phyloP scores from a whole-genome alignment of 2,329 filamentous ascomycete species.

The Fusarium hostae region DNA sequence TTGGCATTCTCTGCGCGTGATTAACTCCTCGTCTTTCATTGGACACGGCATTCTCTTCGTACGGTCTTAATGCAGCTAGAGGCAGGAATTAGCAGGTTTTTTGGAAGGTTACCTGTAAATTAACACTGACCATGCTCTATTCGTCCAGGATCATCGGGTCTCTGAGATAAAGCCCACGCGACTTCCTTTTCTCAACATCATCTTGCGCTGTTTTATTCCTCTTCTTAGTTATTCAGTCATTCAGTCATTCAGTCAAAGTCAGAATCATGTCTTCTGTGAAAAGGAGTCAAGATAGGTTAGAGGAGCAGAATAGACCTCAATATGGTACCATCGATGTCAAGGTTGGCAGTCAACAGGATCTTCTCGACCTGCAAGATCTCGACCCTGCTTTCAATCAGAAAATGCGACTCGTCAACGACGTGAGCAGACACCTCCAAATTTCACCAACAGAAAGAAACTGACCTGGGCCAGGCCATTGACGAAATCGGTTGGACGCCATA shows the following conservation, averaged over 20 bases:
- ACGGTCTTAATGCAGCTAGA: not conserved
- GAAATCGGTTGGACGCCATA: conserved; percentile 70
- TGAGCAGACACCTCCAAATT: conserved; percentile 29
- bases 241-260: too few relatives aligned
- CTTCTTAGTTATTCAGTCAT: rapidly evolving
- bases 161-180: not conserved
- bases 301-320: not conserved
- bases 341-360: not conserved
- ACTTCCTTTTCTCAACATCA: not conserved
- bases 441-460: rapidly evolving
- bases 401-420: conserved; percentile 77
- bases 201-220: not conserved
- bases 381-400: conserved; percentile 56
- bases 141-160: not conserved
- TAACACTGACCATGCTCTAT: not conserved
- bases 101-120: not conserved
- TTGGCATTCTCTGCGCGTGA: not conserved
- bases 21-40: not conserved
- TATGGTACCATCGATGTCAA: not conserved
- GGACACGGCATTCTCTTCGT: not conserved
- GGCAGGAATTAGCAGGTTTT: not conserved
- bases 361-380: not conserved
- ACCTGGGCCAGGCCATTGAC: conserved; percentile 57
- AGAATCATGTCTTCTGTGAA: not conserved
- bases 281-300: not conserved